Conservation (phyloP, 2,329 filamentous ascomycete species). For the Cadophora luteo-olivacea region DNA sequence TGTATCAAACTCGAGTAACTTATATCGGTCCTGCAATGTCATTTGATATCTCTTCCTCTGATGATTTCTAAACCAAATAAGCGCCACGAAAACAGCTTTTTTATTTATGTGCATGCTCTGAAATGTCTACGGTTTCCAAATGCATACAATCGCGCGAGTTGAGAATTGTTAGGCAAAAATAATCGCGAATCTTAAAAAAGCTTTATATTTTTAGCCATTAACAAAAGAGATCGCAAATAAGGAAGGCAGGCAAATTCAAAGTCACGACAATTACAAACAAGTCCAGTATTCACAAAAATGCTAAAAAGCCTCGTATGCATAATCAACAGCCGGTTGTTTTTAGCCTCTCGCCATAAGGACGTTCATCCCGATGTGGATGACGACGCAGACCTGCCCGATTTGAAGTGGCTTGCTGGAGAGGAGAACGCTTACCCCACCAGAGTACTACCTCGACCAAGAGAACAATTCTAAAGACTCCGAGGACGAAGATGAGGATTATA, state of each 20-base stretch:
- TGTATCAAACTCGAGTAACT: conserved; percentile 31
- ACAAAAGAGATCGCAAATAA: conserved; percentile 27
- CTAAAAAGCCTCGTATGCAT: conserved; percentile 31
- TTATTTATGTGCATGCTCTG: conserved; percentile 27
- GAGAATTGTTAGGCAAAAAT: conserved; percentile 28
- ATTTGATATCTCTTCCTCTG: conserved; percentile 21
- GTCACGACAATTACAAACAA: conserved; percentile 27
- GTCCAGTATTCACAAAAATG: conserved; percentile 22
- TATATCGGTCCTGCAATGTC: conserved; percentile 30
- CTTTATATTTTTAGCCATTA: conserved; percentile 30
- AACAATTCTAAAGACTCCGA: conserved; percentile 32
- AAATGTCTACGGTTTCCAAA: conserved; percentile 27
- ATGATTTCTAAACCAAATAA: conserved; percentile 29
- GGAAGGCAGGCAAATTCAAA: conserved; percentile 29
- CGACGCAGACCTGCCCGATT: conserved; percentile 30
- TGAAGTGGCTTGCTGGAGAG: conserved; percentile 32
- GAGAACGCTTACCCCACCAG: conserved; percentile 22
- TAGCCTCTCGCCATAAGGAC: conserved; percentile 31
- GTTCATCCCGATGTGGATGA: conserved; percentile 15
- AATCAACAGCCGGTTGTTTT: conserved; percentile 24
- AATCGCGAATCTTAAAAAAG: conserved; percentile 31
- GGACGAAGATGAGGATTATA: conserved; percentile 36
- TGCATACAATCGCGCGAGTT: conserved; percentile 29
- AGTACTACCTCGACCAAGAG: conserved; percentile 27
- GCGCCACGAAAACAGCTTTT: conserved; percentile 32